Percentiles rank a stretch among this genome's conserved stretches.
Evolutionary conservation across 2,329 filamentous ascomycete genomes (phyloP).

Genomic region (Claviceps fusiformis): DNA sequence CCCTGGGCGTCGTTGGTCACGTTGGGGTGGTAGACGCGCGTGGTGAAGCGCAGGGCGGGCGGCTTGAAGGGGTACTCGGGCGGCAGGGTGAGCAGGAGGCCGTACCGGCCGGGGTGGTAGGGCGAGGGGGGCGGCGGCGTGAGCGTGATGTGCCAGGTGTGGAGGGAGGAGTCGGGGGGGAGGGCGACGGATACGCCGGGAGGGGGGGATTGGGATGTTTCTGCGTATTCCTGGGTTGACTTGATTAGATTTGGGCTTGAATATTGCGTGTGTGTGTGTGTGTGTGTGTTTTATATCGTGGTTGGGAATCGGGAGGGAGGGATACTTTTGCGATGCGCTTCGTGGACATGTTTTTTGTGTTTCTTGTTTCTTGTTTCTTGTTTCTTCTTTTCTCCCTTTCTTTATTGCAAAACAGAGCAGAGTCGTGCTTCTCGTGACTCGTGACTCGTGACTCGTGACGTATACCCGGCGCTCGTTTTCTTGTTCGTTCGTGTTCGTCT

Average conservation of each 20-base stretch:
- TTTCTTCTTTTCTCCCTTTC: too few species aligned
- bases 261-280: background rate
- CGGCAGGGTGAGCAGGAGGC: constrained; percentile 59
- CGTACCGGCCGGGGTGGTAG: constrained; percentile 58
- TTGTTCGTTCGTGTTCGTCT: too few species aligned
- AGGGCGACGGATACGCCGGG: constrained; percentile 33
- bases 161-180: constrained; percentile 32
- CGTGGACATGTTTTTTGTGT: constrained; percentile 20
- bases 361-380: background rate
- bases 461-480: too few species aligned
- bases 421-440: too few species aligned
- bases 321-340: constrained; percentile 32
- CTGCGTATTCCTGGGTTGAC: constrained; percentile 33
- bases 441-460: too few species aligned
- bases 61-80: constrained; percentile 83
- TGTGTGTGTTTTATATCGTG: background rate
- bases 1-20: constrained; percentile 77
- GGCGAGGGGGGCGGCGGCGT: constrained; percentile 28
- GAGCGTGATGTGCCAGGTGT: constrained; percentile 38
- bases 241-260: background rate
- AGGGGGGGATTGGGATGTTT: constrained; percentile 34
- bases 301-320: background rate
- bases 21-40: constrained; percentile 93
- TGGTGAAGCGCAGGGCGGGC: constrained; percentile 64
- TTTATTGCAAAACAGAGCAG: too few species aligned